Evolutionary conservation across 495 filamentous ascomycete species (phyloP).

Genomic region (Penicillium steckii): DNA sequence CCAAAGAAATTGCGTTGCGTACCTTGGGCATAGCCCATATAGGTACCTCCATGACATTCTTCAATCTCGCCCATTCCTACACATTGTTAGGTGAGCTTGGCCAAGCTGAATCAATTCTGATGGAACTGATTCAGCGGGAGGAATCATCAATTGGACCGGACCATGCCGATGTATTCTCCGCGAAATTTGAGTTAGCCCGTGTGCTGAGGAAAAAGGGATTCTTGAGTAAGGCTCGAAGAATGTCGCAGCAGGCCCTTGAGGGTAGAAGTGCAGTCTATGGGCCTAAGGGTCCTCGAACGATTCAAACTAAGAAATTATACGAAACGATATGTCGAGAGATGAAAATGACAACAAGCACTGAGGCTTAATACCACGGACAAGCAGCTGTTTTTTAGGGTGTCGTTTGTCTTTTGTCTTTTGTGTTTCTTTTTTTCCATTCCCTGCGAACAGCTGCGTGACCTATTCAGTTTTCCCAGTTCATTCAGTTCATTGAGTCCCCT

Average conservation of each 20-base stretch:
- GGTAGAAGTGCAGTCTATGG: background rate
- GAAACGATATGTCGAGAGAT: background rate
- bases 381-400: background rate
- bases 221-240: background rate
- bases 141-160: background rate
- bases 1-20: constrained; percentile 2
- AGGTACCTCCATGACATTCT: constrained; percentile 7
- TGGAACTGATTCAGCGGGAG: constrained; percentile 1
- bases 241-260: constrained; percentile 1
- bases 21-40: constrained; percentile 6
- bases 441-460: no score
- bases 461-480: no score
- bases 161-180: constrained; percentile 5
- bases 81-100: background rate
- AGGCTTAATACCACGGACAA: background rate
- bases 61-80: constrained; percentile 2
- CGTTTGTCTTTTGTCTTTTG: no score
- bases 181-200: constrained; percentile 1
- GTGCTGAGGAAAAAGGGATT: constrained; percentile 4
- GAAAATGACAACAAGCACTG: background rate
- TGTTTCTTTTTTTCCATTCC: no score
- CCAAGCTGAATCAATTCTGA: constrained; percentile 6
- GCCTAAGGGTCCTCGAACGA: constrained; percentile 1
- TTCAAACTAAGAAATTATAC: background rate
- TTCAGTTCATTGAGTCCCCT: no score